Evolutionary conservation across 129 eudicot species (phyloP).

Genomic region (Dittrichia graveolens): DNA sequence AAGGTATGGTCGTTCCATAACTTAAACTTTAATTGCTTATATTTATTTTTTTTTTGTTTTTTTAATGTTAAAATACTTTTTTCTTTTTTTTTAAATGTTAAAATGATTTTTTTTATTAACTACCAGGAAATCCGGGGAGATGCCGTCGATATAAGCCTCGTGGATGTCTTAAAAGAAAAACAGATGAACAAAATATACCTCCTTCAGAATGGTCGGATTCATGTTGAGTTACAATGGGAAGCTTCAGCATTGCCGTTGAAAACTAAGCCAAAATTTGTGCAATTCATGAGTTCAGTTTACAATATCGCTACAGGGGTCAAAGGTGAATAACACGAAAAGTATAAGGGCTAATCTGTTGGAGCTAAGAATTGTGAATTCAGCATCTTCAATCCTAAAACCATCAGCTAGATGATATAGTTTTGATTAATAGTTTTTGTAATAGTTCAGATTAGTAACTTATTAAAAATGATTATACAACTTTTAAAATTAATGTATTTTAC

Average conservation of each 20-base stretch:
- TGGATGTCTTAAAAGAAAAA: conserved; percentile 61
- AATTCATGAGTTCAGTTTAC: not conserved
- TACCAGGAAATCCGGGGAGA: conserved; percentile 64
- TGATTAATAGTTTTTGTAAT: too few species aligned
- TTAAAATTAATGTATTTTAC: too few species aligned
- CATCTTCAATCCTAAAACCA: too few species aligned
- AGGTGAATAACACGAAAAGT: too few species aligned
- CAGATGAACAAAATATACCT: conserved; percentile 59
- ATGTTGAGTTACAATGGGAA: conserved; percentile 56
- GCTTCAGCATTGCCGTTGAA: not conserved
- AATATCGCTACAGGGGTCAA: not conserved
- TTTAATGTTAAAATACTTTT: too few species aligned
- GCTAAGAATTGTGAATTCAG: too few species aligned
- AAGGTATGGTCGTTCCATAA: conserved; percentile 38
- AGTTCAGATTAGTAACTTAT: too few species aligned
- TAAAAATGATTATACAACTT: too few species aligned
- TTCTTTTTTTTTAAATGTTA: too few species aligned
- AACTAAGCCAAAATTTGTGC: not conserved
- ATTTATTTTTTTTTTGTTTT: not conserved
- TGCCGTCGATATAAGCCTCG: conserved; percentile 49
- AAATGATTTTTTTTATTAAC: not conserved
- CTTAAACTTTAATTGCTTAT: too few species aligned
- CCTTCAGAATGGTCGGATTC: conserved; percentile 61
- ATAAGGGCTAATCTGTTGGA: too few species aligned
- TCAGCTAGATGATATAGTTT: too few species aligned